Evolutionary conservation across 2,329 filamentous ascomycete genomes (phyloP).

Genomic region (Grosmannia huntii): DNA sequence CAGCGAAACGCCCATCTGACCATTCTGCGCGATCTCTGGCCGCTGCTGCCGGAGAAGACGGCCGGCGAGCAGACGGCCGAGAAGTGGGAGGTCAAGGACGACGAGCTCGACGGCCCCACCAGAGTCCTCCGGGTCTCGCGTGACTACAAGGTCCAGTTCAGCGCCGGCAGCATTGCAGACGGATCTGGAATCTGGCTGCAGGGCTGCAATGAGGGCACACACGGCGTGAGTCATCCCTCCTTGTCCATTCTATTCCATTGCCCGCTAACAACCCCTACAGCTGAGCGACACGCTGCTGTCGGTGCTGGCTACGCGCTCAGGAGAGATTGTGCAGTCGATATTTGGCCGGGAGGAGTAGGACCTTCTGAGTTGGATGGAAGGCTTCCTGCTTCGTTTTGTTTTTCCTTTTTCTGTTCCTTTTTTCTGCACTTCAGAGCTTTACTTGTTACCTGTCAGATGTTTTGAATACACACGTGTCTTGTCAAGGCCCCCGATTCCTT

Average conservation of each 20-base stretch:
- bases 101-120: background rate
- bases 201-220: slow-evolving; percentile 84
- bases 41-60: slow-evolving; percentile 44
- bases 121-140: slow-evolving; percentile 53
- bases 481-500: background rate
- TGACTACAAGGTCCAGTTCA: slow-evolving; percentile 68
- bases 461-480: background rate
- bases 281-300: slow-evolving; percentile 74
- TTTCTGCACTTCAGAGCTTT: background rate
- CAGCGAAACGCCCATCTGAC: slow-evolving; percentile 62
- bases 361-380: background rate
- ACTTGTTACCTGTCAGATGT: background rate
- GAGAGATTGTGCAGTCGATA: slow-evolving; percentile 65
- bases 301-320: slow-evolving; percentile 61
- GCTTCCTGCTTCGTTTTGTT: too few species aligned
- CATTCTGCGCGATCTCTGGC: slow-evolving; percentile 55
- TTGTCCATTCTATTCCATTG: background rate
- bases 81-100: slow-evolving; percentile 13
- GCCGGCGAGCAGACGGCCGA: slow-evolving; percentile 5
- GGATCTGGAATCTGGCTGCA: slow-evolving; percentile 82
- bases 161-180: slow-evolving; percentile 50
- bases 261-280: slow-evolving; percentile 24
- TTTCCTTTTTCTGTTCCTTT: background rate
- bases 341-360: slow-evolving; percentile 32
- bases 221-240: slow-evolving; percentile 53